Evolutionary conservation across 116 monocot genomes (phyloP).

Genomic region (Phalaenopsis hybrid): DNA sequence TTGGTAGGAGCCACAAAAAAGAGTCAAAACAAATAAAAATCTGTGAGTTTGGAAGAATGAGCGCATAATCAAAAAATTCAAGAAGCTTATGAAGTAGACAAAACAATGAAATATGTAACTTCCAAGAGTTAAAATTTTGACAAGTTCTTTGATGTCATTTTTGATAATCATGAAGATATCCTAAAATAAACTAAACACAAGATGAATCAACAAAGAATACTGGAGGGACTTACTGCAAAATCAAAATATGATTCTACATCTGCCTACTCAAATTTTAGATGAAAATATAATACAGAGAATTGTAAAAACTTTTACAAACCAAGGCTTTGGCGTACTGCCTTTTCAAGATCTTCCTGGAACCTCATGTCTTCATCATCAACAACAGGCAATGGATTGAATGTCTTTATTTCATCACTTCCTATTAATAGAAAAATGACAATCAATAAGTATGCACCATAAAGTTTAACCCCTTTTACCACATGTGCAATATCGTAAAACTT

Average conservation of each 20-base stretch:
- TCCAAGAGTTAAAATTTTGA: not conserved
- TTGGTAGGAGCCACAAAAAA: not conserved
- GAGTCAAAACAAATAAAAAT: not conserved
- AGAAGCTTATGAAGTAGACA: not conserved
- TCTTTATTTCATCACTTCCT: constrained; percentile 37
- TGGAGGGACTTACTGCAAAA: not conserved
- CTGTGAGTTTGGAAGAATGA: not conserved
- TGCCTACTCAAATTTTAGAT: not conserved
- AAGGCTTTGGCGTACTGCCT: constrained; percentile 83
- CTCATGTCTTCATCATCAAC: constrained; percentile 62
- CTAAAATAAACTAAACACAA: not conserved
- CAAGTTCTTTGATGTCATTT: not conserved
- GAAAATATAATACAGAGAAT: not conserved
- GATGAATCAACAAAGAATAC: not conserved
- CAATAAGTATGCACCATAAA: not conserved
- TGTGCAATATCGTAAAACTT: not conserved
- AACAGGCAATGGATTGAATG: constrained; percentile 27
- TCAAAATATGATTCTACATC: not conserved
- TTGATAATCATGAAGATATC: not conserved
- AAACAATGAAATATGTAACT: not conserved
- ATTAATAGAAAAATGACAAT: not conserved
- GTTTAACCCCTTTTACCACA: not conserved
- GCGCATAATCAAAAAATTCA: not conserved
- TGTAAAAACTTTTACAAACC: constrained; percentile 36
- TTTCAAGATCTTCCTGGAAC: constrained; percentile 68